phyloP scores from a whole-genome alignment of 2,329 filamentous ascomycete species.

The Aspergillus brasiliensis region DNA sequence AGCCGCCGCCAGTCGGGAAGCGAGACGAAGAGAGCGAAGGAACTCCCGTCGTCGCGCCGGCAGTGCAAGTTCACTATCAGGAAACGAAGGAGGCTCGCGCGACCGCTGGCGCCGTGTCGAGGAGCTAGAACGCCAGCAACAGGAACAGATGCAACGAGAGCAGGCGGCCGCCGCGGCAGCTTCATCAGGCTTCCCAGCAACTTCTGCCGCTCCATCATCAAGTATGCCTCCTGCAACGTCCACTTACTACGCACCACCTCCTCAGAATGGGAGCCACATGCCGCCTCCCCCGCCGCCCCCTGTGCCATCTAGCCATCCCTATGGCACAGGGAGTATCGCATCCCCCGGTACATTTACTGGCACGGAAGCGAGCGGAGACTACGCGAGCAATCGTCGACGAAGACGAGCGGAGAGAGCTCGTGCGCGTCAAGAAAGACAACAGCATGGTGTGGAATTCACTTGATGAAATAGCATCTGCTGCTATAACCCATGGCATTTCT shows the following conservation, averaged over 20 bases:
- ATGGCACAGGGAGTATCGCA: conserved; percentile 43
- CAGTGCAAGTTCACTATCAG: conserved; percentile 46
- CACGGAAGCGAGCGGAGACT: conserved; percentile 53
- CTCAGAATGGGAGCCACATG: conserved; percentile 25
- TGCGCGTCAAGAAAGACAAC: conserved; percentile 48
- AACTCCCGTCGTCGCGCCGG: conserved; percentile 44
- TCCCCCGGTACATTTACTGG: conserved; percentile 49
- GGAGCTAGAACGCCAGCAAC: conserved; percentile 50
- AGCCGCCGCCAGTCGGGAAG: conserved; percentile 61
- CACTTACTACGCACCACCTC: conserved; percentile 28
- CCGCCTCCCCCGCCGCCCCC: conserved; percentile 37
- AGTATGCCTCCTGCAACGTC: conserved; percentile 24
- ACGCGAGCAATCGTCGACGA: conserved; percentile 56
- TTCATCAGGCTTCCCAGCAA: conserved; percentile 22
- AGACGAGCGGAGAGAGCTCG: conserved; percentile 56
- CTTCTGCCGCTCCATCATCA: conserved; percentile 27
- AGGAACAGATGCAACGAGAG: conserved; percentile 45
- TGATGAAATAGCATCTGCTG: conserved; percentile 26
- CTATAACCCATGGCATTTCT: neutral
- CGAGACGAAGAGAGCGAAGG: conserved; percentile 50
- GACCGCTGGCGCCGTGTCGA: conserved; percentile 54
- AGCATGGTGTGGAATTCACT: conserved; percentile 52
- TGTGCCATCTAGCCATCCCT: conserved; percentile 44
- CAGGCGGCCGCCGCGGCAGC: conserved; percentile 35
- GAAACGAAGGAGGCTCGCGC: conserved; percentile 38